Conservation (phyloP, 352 stramenopile genomes). For the Phytopythium delawarense region DNA sequence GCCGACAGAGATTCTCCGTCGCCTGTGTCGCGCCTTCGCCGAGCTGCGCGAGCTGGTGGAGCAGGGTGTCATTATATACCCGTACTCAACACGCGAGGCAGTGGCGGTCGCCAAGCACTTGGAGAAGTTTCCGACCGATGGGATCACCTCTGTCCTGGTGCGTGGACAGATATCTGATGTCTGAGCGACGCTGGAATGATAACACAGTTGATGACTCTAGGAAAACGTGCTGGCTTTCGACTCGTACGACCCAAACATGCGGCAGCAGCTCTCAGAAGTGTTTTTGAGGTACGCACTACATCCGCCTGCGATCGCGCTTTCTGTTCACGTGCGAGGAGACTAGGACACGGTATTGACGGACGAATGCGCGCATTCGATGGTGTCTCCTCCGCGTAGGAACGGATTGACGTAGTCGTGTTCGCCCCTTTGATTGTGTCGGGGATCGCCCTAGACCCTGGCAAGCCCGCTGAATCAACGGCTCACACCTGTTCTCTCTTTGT, state of each 20-base stretch:
- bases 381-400: slow-evolving; percentile 14
- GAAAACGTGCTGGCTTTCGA: slow-evolving; percentile 96
- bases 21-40: slow-evolving; percentile 85
- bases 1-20: slow-evolving; percentile 63
- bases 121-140: slow-evolving; percentile 90
- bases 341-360: slow-evolving; percentile 2
- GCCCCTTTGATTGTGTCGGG: not conserved
- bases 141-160: slow-evolving; percentile 74
- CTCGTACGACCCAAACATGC: slow-evolving; percentile 71
- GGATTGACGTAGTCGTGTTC: slow-evolving; percentile 15
- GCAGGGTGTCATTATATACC: slow-evolving; percentile 89
- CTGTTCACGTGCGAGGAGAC: slow-evolving; percentile 1
- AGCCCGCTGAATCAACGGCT: slow-evolving; percentile 3
- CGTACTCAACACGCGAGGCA: slow-evolving; percentile 92
- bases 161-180: slow-evolving; percentile 2
- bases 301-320: not conserved
- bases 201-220: slow-evolving; percentile 22
- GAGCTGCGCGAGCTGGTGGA: slow-evolving; percentile 89
- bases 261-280: slow-evolving; percentile 68
- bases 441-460: not conserved
- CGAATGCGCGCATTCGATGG: slow-evolving; percentile 11
- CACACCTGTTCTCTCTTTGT: slow-evolving; percentile 19
- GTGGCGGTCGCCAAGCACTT: slow-evolving; percentile 94
- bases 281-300: slow-evolving; percentile 59
- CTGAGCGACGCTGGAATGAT: not conserved